phyloP scores from a whole-genome alignment of 371 early-diverging fungal species.

The Zopfochytrium polystomum region DNA sequence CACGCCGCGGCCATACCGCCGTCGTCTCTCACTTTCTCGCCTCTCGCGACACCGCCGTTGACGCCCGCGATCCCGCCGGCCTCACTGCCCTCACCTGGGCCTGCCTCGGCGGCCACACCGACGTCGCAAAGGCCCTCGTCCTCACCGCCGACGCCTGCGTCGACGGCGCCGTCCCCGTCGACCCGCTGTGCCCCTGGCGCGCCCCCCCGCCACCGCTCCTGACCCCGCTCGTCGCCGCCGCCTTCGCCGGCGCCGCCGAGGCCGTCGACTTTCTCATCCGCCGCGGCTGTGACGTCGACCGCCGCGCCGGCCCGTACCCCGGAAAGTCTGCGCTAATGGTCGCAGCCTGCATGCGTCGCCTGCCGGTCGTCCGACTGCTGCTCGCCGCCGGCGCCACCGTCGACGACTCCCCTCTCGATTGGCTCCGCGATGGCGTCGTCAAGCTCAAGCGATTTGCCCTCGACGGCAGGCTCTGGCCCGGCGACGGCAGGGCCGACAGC shows the following conservation, averaged over 20 bases:
- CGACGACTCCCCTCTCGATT: slow-evolving; percentile 28
- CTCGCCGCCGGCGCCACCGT: slow-evolving; percentile 23
- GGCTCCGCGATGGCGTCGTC: slow-evolving; percentile 37
- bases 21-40: no score
- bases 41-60: slow-evolving; percentile 10
- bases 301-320: slow-evolving; percentile 18
- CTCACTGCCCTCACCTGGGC: slow-evolving; percentile 47
- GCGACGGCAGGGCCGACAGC: background rate
- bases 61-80: slow-evolving; percentile 30
- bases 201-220: no score
- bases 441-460: slow-evolving; percentile 29
- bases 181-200: no score
- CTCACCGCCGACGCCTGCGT: slow-evolving; percentile 18
- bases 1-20: no score
- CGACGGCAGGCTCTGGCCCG: background rate
- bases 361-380: slow-evolving; percentile 28
- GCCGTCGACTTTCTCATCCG: slow-evolving; percentile 65
- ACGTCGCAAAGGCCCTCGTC: slow-evolving; percentile 28
- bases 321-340: slow-evolving; percentile 42
- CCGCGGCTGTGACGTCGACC: slow-evolving; percentile 54
- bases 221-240: slow-evolving; percentile 40
- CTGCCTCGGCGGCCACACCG: slow-evolving; percentile 23
- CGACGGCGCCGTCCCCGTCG: slow-evolving; percentile 20
- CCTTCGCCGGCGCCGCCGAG: slow-evolving; percentile 50
- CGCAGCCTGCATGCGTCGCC: slow-evolving; percentile 41